phyloP scores from a whole-genome alignment of 2,329 filamentous ascomycete genomes.

The Dichotomopilus funicola region DNA sequence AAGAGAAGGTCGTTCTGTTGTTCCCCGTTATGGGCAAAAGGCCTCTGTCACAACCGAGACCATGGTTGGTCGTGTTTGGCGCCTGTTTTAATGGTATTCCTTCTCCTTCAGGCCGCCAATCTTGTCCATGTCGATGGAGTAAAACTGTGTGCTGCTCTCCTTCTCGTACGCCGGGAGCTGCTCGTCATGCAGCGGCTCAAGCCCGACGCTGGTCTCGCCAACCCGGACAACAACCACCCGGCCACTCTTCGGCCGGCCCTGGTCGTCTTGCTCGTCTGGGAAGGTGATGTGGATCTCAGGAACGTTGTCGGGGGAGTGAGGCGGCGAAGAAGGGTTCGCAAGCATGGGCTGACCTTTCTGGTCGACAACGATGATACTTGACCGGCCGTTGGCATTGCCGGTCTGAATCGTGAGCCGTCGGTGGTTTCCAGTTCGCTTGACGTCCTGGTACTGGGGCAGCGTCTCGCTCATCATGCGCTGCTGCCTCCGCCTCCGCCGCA shows the following conservation, averaged over 20 bases:
- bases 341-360: conserved; percentile 72
- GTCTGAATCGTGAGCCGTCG: conserved; percentile 54
- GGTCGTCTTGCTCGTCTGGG: conserved; percentile 86
- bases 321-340: conserved; percentile 66
- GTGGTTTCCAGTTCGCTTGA: conserved; percentile 46
- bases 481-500: conserved; percentile 58
- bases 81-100: conserved; percentile 35
- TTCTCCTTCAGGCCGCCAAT: conserved; percentile 96
- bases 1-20: background rate
- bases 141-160: conserved; percentile 71
- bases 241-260: conserved; percentile 73
- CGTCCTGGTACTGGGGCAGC: conserved; percentile 58
- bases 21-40: background rate
- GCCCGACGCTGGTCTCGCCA: conserved; percentile 77
- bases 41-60: background rate
- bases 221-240: conserved; percentile 88
- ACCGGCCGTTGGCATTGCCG: conserved; percentile 44
- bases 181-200: conserved; percentile 78
- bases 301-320: conserved; percentile 72
- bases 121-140: conserved; percentile 88
- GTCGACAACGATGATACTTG: conserved; percentile 70
- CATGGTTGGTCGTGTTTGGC: too few relatives aligned
- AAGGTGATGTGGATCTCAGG: conserved; percentile 98
- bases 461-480: conserved; percentile 43
- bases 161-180: conserved; percentile 84